Percentiles rank a stretch among this genome's conserved stretches.
These are phyloP conservation scores for Podospora pseudopauciseta DNA, from an alignment of 495 filamentous ascomycete species.

Conservation along the genomic window DNA sequence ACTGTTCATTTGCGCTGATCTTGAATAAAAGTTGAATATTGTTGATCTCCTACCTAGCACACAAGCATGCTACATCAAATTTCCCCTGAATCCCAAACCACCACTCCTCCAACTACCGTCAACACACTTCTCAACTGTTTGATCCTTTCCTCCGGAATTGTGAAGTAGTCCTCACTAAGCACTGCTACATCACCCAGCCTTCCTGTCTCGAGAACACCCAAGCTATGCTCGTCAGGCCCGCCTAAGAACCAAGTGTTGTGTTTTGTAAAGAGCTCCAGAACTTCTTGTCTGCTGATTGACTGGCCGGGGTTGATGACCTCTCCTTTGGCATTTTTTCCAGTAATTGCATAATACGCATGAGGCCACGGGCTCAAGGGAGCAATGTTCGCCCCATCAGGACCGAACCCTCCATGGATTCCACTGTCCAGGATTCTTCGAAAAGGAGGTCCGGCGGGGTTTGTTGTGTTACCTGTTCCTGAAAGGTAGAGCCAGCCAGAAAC, in stretches of 20 bases:
- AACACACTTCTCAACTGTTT: slow-evolving; percentile 10
- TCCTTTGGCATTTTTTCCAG: slow-evolving; percentile 27
- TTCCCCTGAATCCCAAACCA: neutral
- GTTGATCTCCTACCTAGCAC: neutral
- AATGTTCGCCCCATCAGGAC: slow-evolving; percentile 31
- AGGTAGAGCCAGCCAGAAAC: slow-evolving; percentile 29
- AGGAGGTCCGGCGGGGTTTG: slow-evolving; percentile 25
- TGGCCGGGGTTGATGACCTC: slow-evolving; percentile 28
- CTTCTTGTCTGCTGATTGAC: slow-evolving; percentile 21
- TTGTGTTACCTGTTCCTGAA: slow-evolving; percentile 19
- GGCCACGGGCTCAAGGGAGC: slow-evolving; percentile 31
- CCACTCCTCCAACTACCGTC: slow-evolving; percentile 1
- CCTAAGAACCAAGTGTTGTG: slow-evolving; percentile 33
- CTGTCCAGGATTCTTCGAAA: slow-evolving; percentile 24
- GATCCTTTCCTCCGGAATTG: slow-evolving; percentile 23
- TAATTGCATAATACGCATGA: slow-evolving; percentile 31
- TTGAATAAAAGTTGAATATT: too few species aligned
- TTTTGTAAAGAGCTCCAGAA: slow-evolving; percentile 25
- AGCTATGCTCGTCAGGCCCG: slow-evolving; percentile 22
- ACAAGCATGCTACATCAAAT: neutral
- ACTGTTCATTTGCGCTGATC: too few species aligned
- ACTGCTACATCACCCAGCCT: slow-evolving; percentile 29
- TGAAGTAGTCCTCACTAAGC: slow-evolving; percentile 29
- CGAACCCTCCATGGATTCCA: slow-evolving; percentile 28
- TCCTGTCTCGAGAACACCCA: slow-evolving; percentile 28